phyloP scores from a whole-genome alignment of 208 protist genomes.

The Crithidia thermophila region DNA sequence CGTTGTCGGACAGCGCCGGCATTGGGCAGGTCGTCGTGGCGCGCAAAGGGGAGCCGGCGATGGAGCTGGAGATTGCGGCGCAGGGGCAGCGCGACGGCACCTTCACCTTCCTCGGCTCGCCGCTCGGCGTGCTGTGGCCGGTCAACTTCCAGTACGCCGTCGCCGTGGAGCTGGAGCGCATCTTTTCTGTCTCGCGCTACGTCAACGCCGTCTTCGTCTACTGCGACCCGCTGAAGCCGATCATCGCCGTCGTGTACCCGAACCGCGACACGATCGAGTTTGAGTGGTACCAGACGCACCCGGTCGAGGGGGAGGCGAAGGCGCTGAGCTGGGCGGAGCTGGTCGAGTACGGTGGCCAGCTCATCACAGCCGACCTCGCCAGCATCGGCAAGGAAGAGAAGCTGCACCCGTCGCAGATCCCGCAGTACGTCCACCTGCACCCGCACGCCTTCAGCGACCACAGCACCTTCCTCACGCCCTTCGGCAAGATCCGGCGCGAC shows the following conservation, averaged over 20 bases:
- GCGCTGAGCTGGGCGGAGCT: constrained; percentile 71
- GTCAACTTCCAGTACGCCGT: constrained; percentile 74
- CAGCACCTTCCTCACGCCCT: constrained; percentile 75
- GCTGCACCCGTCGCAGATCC: constrained; percentile 70
- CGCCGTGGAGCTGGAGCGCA: constrained; percentile 70
- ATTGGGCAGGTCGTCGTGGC: constrained; percentile 65
- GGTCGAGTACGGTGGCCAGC: constrained; percentile 50
- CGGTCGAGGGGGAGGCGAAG: constrained; percentile 13
- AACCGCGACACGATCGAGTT: constrained; percentile 87
- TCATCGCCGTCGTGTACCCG: constrained; percentile 85
- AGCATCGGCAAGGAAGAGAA: constrained; percentile 51
- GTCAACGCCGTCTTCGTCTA: constrained; percentile 89
- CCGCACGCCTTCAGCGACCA: constrained; percentile 88
- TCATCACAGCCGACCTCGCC: constrained; percentile 68
- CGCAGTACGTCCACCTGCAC: constrained; percentile 78
- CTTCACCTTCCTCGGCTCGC: constrained; percentile 67
- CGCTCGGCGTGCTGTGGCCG: constrained; percentile 79
- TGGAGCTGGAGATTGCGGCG: constrained; percentile 65
- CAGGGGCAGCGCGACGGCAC: constrained; percentile 62
- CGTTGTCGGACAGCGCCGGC: constrained; percentile 48
- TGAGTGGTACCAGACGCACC: constrained; percentile 65
- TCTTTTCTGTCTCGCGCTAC: constrained; percentile 77
- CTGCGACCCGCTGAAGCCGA: constrained; percentile 65
- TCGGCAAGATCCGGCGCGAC: constrained; percentile 63
- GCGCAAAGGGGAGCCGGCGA: constrained; percentile 24